These are phyloP conservation scores for Calonectria pseudoreteaudii DNA, from an alignment of 2,329 filamentous ascomycete genomes.

Conservation along the genomic window DNA sequence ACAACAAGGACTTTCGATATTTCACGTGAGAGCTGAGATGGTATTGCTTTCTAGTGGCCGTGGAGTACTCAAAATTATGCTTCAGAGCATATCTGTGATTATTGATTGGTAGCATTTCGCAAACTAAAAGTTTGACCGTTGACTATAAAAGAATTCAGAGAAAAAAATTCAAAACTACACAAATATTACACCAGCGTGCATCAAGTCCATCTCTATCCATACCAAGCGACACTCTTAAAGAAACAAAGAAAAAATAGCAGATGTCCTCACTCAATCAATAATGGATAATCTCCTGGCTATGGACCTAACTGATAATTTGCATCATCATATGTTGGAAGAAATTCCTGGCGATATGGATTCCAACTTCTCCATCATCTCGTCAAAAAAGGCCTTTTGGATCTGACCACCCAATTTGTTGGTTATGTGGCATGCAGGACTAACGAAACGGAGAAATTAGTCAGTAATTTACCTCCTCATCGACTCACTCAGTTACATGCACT, in stretches of 20 bases:
- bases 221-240: too few relatives aligned
- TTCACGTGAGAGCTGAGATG: background rate
- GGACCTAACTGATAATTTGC: background rate
- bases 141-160: background rate
- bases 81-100: background rate
- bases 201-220: too few relatives aligned
- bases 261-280: background rate
- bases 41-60: background rate
- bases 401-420: slow-evolving; percentile 45
- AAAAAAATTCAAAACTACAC: too few relatives aligned
- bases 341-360: slow-evolving; percentile 40
- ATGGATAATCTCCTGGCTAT: background rate
- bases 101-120: background rate
- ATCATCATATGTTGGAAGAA: background rate
- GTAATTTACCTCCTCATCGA: background rate
- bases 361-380: slow-evolving; percentile 48
- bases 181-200: too few relatives aligned
- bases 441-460: background rate
- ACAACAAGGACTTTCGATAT: slow-evolving; percentile 24
- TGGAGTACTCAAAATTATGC: background rate
- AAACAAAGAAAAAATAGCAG: background rate
- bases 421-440: slow-evolving; percentile 45
- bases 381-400: slow-evolving; percentile 46
- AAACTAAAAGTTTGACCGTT: background rate
- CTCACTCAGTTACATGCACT: background rate